Evolutionary conservation across 1,284 basidiomycete species (phyloP).

Genomic region (Ceratobasidium sp.): DNA sequence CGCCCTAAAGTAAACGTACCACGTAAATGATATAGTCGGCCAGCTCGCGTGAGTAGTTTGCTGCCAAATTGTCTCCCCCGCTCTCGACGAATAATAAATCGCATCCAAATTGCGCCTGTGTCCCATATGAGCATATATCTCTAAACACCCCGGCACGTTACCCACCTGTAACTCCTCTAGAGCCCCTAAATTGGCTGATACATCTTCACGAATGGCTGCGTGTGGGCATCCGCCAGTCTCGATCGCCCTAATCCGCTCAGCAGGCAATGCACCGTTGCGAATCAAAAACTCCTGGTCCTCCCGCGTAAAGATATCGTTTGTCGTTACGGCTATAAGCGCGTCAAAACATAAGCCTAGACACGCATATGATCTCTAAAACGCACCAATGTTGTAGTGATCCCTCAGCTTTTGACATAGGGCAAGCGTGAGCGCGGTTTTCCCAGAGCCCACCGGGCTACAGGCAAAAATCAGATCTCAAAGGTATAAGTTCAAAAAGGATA

Average conservation of each 20-base stretch:
- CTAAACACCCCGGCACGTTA: constrained; percentile 49
- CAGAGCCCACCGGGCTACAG: constrained; percentile 90
- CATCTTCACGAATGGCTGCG: constrained; percentile 96
- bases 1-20: constrained; percentile 56
- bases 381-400: constrained; percentile 89
- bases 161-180: constrained; percentile 86
- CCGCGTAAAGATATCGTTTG: constrained; percentile 96
- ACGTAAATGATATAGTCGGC: constrained; percentile 99
- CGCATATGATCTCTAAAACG: constrained; percentile 45
- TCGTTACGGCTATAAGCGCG: constrained; percentile 78
- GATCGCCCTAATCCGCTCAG: constrained; percentile 91
- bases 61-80: constrained; percentile 93
- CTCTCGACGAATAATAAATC: constrained; percentile 89
- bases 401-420: constrained; percentile 90
- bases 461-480: not conserved
- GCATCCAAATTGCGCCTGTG: constrained; percentile 52
- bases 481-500: not conserved
- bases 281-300: constrained; percentile 99
- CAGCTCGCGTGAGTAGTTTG: constrained; percentile 94
- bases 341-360: not conserved
- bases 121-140: not conserved
- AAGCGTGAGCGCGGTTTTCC: constrained; percentile 94
- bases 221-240: constrained; percentile 97
- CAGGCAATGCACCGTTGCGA: constrained; percentile 86
- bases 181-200: constrained; percentile 95